phyloP scores from a whole-genome alignment of 805 yeast genomes.

The Zygosaccharomyces lentus region DNA sequence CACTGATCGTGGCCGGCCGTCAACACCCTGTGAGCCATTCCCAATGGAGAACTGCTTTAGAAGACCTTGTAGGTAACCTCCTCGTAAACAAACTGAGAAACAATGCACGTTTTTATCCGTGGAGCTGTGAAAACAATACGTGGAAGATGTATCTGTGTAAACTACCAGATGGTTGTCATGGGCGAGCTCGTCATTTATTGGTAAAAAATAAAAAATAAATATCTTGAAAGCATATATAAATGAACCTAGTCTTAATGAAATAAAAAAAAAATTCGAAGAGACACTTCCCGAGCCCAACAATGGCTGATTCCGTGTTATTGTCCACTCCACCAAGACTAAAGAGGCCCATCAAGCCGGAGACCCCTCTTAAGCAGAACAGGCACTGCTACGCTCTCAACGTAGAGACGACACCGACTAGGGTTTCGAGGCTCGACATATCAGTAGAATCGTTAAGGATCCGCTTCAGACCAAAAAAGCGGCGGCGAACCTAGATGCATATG shows the following conservation, averaged over 20 bases:
- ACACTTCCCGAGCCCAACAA: neutral
- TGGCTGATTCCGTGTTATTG: constrained; percentile 1
- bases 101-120: neutral
- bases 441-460: constrained; percentile 1
- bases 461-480: neutral
- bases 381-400: neutral
- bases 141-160: neutral
- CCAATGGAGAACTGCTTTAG: neutral
- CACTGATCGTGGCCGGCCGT: neutral
- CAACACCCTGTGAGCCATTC: neutral
- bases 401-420: constrained; percentile 1
- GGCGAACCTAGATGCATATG: neutral
- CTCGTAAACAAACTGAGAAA: neutral
- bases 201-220: neutral
- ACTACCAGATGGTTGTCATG: neutral
- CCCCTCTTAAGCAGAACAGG: constrained; percentile 11
- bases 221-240: neutral
- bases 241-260: neutral
- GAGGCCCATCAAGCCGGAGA: constrained; percentile 5
- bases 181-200: neutral
- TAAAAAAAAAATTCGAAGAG: neutral
- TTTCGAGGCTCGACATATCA: neutral
- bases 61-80: neutral
- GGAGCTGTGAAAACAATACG: neutral
- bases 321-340: constrained; percentile 12